Base-by-base conservation (phyloP, 2,329 filamentous ascomycete species). In the Diplodia mutila region DNA sequence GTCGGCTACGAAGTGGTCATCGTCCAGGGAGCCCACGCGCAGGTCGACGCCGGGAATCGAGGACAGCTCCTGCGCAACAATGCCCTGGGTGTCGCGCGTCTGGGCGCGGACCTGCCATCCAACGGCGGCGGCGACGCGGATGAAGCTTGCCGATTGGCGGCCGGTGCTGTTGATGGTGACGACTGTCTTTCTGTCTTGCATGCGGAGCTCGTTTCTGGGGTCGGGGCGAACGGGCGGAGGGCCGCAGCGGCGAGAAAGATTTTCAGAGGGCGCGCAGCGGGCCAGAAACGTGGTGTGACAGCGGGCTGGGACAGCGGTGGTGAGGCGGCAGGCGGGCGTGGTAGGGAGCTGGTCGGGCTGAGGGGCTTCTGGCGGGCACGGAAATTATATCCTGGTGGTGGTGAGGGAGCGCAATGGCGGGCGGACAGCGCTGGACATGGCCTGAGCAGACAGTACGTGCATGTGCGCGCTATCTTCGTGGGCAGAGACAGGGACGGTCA, bases 151-250 rank as follows among this genome's bases (percentile, higher is more conserved):
- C 71, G 94, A 93, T 84, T 99, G 95, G 74, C 95, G 91, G 76
- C 95, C 95, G 78, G 93, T 94, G 77, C 93, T 93, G 82, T 98
- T 98, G 82, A 98, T 94, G 76, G 97, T 90, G 77, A 94, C 94
- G 66, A 91, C 95, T 66, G 91, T 95, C 83, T 94, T 95, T 72
- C 76, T 78, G 49, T 53, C 52, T 74, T 78, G 76, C 77, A 79
- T 79, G 73, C 76, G 78, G 69, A 63, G 39, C 29, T 42, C 37
- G 57, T 18, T 48, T 29, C 57, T 49, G 59, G 34, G 25, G n/a
- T 27, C 27, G 61, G 39, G 48, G 48, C 39, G 32, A 29, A 29
- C n/a, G 39, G 25, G 29, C n/a, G 39, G 29, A 42, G 12, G 25
- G 23, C 53, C 54, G 65, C 29, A 37, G 55, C 54, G 65, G 57